Evolutionary conservation across 2,329 filamentous ascomycete species (phyloP).

Genomic region (Phaeosphaeriaceae sp.): DNA sequence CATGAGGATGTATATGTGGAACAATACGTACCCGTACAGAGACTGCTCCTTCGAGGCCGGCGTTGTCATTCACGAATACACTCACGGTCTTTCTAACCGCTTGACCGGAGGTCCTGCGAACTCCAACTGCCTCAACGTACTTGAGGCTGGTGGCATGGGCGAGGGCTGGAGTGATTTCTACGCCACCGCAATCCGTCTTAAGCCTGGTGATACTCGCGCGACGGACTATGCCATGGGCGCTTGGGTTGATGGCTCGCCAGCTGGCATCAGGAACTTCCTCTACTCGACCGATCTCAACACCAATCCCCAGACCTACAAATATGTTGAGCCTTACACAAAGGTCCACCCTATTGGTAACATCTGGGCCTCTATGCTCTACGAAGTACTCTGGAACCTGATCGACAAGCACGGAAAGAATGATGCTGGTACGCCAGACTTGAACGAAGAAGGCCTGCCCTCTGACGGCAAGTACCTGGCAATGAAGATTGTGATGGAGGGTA

Average conservation of each 20-base stretch:
- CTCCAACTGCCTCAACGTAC: constrained; percentile 54
- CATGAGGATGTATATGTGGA: constrained; percentile 69
- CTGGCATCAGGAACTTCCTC: constrained; percentile 58
- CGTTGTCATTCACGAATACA: constrained; percentile 63
- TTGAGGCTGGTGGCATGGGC: constrained; percentile 64
- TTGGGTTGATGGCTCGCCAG: constrained; percentile 56
- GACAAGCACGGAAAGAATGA: constrained; percentile 63
- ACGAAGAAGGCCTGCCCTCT: constrained; percentile 55
- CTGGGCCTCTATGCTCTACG: constrained; percentile 63
- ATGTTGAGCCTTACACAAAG: constrained; percentile 46
- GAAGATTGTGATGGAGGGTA: constrained; percentile 61
- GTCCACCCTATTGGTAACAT: constrained; percentile 61
- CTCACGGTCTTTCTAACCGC: constrained; percentile 60
- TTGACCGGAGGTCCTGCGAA: constrained; percentile 66
- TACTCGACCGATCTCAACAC: constrained; percentile 60
- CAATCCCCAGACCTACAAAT: constrained; percentile 61
- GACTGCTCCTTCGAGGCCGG: constrained; percentile 67
- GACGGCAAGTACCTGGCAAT: constrained; percentile 61
- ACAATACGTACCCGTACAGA: constrained; percentile 54
- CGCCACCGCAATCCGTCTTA: constrained; percentile 59
- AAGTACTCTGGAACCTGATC: constrained; percentile 65
- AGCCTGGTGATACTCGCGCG: constrained; percentile 54
- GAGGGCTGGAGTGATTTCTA: constrained; percentile 67
- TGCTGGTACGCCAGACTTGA: constrained; percentile 51
- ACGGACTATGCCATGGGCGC: constrained; percentile 59